Evolutionary conservation across 495 filamentous ascomycete genomes (phyloP).

Genomic region (Hypoxylon intermedium): DNA sequence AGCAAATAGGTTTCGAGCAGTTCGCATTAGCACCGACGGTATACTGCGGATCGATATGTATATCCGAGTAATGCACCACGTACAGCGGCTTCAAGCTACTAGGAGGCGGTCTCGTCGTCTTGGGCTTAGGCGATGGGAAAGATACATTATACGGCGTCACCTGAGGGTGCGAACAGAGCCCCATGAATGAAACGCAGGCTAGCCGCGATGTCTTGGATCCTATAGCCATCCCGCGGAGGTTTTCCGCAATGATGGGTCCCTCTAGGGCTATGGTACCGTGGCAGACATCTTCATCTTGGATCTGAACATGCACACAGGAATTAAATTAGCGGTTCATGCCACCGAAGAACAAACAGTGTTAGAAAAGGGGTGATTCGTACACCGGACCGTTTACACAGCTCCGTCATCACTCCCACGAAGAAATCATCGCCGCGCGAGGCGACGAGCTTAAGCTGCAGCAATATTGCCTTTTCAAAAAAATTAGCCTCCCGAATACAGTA

Average conservation of each 20-base stretch:
- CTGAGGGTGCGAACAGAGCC: constrained; percentile 57
- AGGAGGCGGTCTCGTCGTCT: constrained; percentile 46
- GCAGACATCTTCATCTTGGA: constrained; percentile 60
- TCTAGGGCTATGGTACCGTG: constrained; percentile 55
- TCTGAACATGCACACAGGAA: too few species aligned
- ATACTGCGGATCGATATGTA: constrained; percentile 62
- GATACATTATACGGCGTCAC: constrained; percentile 51
- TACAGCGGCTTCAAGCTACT: constrained; percentile 56
- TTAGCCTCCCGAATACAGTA: constrained; percentile 6
- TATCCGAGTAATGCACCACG: constrained; percentile 64
- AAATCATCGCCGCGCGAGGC: constrained; percentile 52
- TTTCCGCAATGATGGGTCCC: constrained; percentile 57
- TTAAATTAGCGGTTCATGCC: background rate
- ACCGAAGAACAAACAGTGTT: background rate
- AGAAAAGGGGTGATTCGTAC: constrained; percentile 34
- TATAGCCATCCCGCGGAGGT: constrained; percentile 53
- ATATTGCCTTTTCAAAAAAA: constrained; percentile 42
- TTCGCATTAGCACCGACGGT: constrained; percentile 57
- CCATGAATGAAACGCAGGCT: constrained; percentile 57
- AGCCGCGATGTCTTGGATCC: constrained; percentile 57
- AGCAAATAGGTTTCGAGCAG: constrained; percentile 65
- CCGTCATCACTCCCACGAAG: constrained; percentile 51
- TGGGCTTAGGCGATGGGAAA: constrained; percentile 55
- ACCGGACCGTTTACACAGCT: constrained; percentile 54
- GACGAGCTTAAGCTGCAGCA: constrained; percentile 55